phyloP scores from a whole-genome alignment of 2,329 filamentous ascomycete species.

The Coniella lustricola region DNA sequence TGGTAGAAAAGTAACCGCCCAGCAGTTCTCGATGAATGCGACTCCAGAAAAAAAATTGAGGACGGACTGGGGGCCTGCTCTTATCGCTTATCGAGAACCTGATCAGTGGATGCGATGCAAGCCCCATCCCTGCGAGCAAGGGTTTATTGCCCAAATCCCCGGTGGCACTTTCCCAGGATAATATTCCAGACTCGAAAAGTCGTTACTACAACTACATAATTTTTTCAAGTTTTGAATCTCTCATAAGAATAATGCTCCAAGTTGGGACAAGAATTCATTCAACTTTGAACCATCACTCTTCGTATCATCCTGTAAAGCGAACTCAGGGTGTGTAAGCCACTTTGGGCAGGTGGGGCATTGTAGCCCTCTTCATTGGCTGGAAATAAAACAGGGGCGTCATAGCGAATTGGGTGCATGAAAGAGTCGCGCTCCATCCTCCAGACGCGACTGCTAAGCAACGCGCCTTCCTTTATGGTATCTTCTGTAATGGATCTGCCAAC shows the following conservation, averaged over 20 bases:
- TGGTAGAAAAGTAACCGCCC: neutral
- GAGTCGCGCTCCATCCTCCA: constrained; percentile 2
- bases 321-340: neutral
- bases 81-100: constrained; percentile 14
- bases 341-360: neutral
- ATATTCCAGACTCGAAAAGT: no score
- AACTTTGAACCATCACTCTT: no score
- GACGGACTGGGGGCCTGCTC: constrained; percentile 11
- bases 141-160: neutral
- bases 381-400: neutral
- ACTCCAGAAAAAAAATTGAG: constrained; percentile 11
- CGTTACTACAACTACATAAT: no score
- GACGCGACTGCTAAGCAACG: no score
- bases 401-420: neutral
- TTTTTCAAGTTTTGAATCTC: no score
- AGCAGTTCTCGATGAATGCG: neutral
- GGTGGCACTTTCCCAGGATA: no score
- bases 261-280: no score
- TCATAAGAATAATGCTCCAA: no score
- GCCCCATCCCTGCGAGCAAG: neutral
- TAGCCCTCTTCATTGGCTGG: neutral
- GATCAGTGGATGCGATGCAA: neutral
- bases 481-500: no score
- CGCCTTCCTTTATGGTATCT: no score
- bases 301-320: neutral